These are phyloP conservation scores for Talaromyces sp. DNA, from an alignment of 2,329 filamentous ascomycete genomes.

Conservation along the genomic window DNA sequence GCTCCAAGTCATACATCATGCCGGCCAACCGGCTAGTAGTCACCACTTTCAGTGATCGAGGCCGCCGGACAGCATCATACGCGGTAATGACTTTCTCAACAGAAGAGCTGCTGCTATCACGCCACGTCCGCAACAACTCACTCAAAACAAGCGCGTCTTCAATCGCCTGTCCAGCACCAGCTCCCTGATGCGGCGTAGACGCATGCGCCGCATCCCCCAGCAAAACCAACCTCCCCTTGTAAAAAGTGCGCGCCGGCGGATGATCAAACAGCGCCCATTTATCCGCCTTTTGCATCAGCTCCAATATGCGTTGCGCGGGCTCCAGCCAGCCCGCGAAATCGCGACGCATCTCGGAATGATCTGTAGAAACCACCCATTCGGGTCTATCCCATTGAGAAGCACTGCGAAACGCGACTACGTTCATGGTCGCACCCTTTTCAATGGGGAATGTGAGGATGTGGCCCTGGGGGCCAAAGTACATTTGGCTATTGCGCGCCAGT, in stretches of 20 bases:
- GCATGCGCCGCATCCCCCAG: constrained; percentile 24
- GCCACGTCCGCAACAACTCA: constrained; percentile 14
- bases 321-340: constrained; percentile 24
- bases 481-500: constrained; percentile 22
- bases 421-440: constrained; percentile 27
- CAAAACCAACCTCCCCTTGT: no score
- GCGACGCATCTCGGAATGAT: constrained; percentile 22
- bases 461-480: constrained; percentile 25
- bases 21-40: background rate
- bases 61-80: background rate
- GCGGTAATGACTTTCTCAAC: background rate
- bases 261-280: no score
- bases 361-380: constrained; percentile 24
- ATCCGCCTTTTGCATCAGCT: constrained; percentile 9
- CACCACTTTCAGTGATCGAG: background rate
- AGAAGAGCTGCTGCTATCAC: no score
- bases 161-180: constrained; percentile 34
- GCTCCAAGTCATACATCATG: background rate
- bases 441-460: constrained; percentile 32
- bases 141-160: constrained; percentile 31
- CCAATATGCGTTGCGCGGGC: constrained; percentile 21
- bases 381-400: constrained; percentile 24
- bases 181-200: constrained; percentile 32
- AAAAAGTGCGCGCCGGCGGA: constrained; percentile 12
- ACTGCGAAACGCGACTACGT: constrained; percentile 25